Conservation (phyloP, 2,329 filamentous ascomycete genomes). For the Ustilaginoidea virens region DNA sequence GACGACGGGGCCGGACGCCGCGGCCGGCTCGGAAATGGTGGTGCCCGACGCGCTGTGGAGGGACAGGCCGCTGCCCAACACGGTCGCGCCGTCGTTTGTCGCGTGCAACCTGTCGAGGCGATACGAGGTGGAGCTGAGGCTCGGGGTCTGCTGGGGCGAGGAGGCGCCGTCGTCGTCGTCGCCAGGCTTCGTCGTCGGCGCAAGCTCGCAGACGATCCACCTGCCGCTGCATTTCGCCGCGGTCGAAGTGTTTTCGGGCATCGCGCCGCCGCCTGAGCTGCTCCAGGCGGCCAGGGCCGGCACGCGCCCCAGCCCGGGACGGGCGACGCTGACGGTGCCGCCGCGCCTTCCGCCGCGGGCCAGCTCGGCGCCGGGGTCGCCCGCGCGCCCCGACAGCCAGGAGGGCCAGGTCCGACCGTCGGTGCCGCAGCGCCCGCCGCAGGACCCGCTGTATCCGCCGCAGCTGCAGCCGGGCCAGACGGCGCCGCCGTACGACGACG, state of each 20-base stretch:
- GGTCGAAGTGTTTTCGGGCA: conserved; percentile 74
- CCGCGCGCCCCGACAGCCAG: conserved; percentile 6
- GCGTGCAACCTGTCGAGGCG: conserved; percentile 74
- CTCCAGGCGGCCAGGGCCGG: conserved; percentile 42
- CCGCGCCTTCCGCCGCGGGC: conserved; percentile 22
- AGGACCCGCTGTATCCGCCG: conserved; percentile 42
- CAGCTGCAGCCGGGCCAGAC: conserved; percentile 31
- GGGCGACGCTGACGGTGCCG: conserved; percentile 18
- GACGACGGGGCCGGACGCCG: conserved; percentile 34
- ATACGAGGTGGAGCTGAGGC: conserved; percentile 71
- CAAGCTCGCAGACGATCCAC: conserved; percentile 46
- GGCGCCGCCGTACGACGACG: conserved; percentile 45
- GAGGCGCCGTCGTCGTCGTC: conserved; percentile 19
- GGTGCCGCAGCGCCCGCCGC: conserved; percentile 14
- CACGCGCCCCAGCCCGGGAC: conserved; percentile 20
- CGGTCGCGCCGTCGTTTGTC: conserved; percentile 71
- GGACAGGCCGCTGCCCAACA: conserved; percentile 58
- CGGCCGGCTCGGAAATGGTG: conserved; percentile 51
- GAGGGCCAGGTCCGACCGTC: conserved; percentile 4
- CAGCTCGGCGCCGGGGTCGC: conserved; percentile 9
- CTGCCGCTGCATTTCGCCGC: conserved; percentile 62
- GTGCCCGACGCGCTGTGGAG: conserved; percentile 62
- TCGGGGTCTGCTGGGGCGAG: conserved; percentile 63
- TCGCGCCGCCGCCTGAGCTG: conserved; percentile 63
- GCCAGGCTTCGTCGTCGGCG: no score